phyloP scores from a whole-genome alignment of 108 stramenopile genomes.

The Hondaea fermentalgiana region DNA sequence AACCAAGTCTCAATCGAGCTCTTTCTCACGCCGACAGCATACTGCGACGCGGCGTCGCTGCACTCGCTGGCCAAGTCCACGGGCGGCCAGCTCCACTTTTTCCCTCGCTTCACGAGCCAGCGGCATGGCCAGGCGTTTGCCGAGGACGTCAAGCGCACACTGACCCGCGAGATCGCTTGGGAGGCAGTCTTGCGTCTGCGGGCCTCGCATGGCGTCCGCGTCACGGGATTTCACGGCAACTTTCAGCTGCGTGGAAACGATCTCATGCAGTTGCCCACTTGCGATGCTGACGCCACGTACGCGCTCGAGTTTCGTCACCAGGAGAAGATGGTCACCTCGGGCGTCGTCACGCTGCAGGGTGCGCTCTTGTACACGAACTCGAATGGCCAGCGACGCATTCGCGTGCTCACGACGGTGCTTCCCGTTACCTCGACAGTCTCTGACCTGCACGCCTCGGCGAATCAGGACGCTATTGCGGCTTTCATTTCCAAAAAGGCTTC shows the following conservation, averaged over 20 bases:
- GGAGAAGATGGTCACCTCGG: slow-evolving; percentile 67
- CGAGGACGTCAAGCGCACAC: slow-evolving; percentile 60
- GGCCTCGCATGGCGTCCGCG: slow-evolving; percentile 82
- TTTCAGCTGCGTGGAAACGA: slow-evolving; percentile 91
- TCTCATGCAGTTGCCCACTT: slow-evolving; percentile 89
- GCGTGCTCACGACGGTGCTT: slow-evolving; percentile 85
- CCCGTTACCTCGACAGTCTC: slow-evolving; percentile 64
- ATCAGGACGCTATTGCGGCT: slow-evolving; percentile 65
- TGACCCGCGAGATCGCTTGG: slow-evolving; percentile 79
- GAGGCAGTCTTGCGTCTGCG: slow-evolving; percentile 96
- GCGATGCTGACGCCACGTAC: slow-evolving; percentile 79
- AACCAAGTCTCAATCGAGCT: slow-evolving; percentile 92
- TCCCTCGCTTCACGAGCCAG: slow-evolving; percentile 68
- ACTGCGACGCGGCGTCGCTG: slow-evolving; percentile 82
- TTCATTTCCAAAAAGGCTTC: slow-evolving; percentile 80
- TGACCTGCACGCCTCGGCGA: slow-evolving; percentile 68
- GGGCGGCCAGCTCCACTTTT: slow-evolving; percentile 75
- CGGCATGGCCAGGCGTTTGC: slow-evolving; percentile 71
- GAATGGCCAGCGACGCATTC: slow-evolving; percentile 87
- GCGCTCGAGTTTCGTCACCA: slow-evolving; percentile 85
- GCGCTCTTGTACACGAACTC: slow-evolving; percentile 92
- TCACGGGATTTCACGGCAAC: slow-evolving; percentile 90
- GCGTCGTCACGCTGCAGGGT: slow-evolving; percentile 77
- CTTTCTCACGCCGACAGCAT: slow-evolving; percentile 68
- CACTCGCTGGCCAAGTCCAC: slow-evolving; percentile 74